phyloP scores from a whole-genome alignment of 148 eudicot genomes.

The Rhododendron simsii region DNA sequence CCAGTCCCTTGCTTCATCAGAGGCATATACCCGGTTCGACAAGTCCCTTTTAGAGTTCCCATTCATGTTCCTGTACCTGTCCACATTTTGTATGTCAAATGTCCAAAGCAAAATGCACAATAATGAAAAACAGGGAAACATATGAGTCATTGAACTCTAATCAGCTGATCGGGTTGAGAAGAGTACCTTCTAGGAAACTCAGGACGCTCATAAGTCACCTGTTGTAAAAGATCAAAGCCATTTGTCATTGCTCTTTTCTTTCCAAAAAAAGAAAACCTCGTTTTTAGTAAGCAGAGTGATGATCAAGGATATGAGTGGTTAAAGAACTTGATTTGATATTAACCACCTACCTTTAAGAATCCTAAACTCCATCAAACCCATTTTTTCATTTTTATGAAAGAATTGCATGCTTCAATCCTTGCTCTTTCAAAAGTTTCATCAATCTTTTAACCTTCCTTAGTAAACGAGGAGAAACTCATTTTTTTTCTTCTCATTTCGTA shows the following conservation, averaged over 20 bases:
- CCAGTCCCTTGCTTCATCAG: constrained; percentile 43
- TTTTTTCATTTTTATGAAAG: not conserved
- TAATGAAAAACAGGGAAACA: not conserved
- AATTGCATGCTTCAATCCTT: not conserved
- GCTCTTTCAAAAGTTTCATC: not conserved
- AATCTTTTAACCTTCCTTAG: not conserved
- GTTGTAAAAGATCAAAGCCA: not conserved
- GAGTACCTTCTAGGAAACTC: constrained; percentile 26
- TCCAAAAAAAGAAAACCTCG: not conserved
- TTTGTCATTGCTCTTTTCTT: not conserved
- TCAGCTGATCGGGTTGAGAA: not conserved
- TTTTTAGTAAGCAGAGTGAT: not conserved
- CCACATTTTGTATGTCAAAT: not conserved
- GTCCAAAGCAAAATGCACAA: not conserved
- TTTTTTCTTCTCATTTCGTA: not conserved
- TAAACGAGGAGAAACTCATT: too few relatives aligned
- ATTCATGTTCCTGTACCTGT: constrained; percentile 1
- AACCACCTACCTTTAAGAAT: not conserved
- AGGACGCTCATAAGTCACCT: constrained; percentile 26
- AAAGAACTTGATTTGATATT: not conserved
- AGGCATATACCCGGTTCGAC: constrained; percentile 50
- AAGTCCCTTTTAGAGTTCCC: constrained; percentile 49
- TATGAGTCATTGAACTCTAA: not conserved
- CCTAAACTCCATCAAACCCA: not conserved
- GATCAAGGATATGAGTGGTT: not conserved